Evolutionary conservation across 148 eudicot genomes (phyloP), one percentile per base, ranked within the genome.

Genomic region (Rhododendron ovatum): DNA sequence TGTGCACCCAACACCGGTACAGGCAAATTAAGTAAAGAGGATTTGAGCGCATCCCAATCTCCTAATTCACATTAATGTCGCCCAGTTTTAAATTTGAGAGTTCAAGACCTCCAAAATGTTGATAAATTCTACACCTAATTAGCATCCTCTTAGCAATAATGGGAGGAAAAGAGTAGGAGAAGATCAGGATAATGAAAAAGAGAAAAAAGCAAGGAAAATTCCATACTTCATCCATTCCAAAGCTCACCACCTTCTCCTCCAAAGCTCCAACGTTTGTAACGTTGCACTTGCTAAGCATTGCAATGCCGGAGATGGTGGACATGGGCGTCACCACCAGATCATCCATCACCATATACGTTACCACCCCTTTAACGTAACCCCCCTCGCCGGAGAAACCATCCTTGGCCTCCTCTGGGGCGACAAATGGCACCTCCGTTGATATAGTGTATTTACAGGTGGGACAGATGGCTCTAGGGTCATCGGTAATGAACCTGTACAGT

Each of bases 271-370:
- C 48, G 3, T 90, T 83, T 8, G 41, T 83, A 7, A 87, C 85
- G 33, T 84, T 79, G 67, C n/a, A 86, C 80, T 83, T 83, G 81
- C 81, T 84, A 0, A 90, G 74, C 75, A 90, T 0, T 26, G 89
- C 7, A 33, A 90, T 85, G 50, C 84, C 61, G 5, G 87, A 88
- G 4, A 88, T 83, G 20, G 83, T 84, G 11, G 91, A 90, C 83
- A 86, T 74, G 11, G 91, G 41, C 41, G 41, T 39, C 41, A 39
- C 41, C 41, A 39, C 41, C 41, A 39, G 41, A 39, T 39, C 5
- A 39, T 39, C 41, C 41, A 39, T 39, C 41, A 39, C 41, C 41
- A 39, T 39, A 39, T 39, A 39, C 41, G 43, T 39, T 39, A 39
- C 43, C 43, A 39, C 43, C 43, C 43, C 43, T 39, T 39, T 39